Percentiles rank a stretch among this genome's conserved stretches.
phyloP scores from a whole-genome alignment of 2,329 filamentous ascomycete genomes.

The Hawksworthiomyces lignivorus region DNA sequence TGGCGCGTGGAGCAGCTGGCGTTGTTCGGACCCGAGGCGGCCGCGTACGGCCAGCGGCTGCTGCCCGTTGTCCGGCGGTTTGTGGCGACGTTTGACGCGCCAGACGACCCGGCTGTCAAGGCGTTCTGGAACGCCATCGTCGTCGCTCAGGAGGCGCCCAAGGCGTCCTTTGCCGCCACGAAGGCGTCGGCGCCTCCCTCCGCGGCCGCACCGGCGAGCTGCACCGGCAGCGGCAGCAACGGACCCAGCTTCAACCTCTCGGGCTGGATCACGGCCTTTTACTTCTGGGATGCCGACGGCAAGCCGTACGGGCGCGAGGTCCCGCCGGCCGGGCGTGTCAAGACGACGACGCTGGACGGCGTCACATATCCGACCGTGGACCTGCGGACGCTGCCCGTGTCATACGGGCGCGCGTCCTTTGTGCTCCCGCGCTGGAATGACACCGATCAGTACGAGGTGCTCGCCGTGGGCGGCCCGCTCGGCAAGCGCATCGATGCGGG shows the following conservation, averaged over 20 bases:
- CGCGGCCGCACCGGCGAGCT: constrained; percentile 10
- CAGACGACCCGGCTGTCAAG: constrained; percentile 23
- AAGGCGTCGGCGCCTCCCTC: background rate
- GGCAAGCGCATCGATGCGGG: constrained; percentile 19
- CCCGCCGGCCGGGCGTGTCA: too few relatives aligned
- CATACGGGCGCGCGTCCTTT: constrained; percentile 33
- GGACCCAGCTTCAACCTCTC: constrained; percentile 29
- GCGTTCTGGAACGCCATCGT: constrained; percentile 39
- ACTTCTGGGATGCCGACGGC: constrained; percentile 35
- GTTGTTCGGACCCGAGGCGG: constrained; percentile 36
- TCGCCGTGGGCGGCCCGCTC: constrained; percentile 28
- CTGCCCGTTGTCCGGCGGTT: constrained; percentile 37
- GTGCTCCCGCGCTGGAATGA: constrained; percentile 26
- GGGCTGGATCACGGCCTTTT: constrained; percentile 43
- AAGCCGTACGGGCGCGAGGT: constrained; percentile 12
- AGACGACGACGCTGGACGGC: constrained; percentile 6
- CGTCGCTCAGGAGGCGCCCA: constrained; percentile 15
- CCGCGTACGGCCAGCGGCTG: constrained; percentile 30
- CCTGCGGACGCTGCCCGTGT: constrained; percentile 26
- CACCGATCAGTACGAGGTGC: constrained; percentile 22
- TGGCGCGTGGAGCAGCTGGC: constrained; percentile 34
- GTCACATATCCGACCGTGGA: constrained; percentile 21
- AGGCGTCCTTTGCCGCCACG: too few relatives aligned
- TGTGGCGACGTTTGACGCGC: constrained; percentile 34
- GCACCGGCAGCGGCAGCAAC: constrained; percentile 12